phyloP scores from a whole-genome alignment of 495 filamentous ascomycete species.

The Talaromyces adpressus region DNA sequence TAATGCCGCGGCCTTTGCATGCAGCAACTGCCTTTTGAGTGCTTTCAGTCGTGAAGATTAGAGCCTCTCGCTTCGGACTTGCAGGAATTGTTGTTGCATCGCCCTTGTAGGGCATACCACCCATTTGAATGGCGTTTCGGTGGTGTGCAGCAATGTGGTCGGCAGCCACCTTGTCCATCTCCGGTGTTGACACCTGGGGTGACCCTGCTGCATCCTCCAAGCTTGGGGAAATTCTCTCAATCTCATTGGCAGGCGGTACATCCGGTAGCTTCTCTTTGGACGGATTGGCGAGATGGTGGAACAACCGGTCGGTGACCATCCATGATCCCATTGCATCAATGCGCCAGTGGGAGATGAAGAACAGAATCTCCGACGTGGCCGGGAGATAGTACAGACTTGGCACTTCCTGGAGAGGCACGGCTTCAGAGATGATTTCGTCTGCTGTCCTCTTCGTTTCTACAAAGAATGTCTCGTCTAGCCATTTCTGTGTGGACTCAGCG shows the following conservation, averaged over 20 bases:
- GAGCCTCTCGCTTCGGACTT: background rate
- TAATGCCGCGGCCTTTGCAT: slow-evolving; percentile 13
- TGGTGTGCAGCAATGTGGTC: slow-evolving; percentile 11
- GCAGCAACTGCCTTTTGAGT: slow-evolving; percentile 10
- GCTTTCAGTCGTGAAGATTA: slow-evolving; percentile 7
- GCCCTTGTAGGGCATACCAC: slow-evolving; percentile 13
- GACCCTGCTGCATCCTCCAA: background rate
- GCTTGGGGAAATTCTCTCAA: background rate
- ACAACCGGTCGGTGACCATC: slow-evolving; percentile 13
- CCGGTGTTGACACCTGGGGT: slow-evolving; percentile 3
- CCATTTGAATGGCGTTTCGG: slow-evolving; percentile 10
- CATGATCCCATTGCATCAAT: slow-evolving; percentile 18
- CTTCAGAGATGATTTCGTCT: background rate
- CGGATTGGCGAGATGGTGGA: slow-evolving; percentile 9
- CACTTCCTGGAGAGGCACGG: background rate
- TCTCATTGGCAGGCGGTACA: background rate
- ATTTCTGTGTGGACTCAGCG: background rate
- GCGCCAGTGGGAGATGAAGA: slow-evolving; percentile 19
- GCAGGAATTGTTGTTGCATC: background rate
- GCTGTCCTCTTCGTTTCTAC: slow-evolving; percentile 2
- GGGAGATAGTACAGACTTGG: slow-evolving; percentile 8
- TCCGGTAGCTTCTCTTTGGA: background rate
- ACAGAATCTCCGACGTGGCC: slow-evolving; percentile 10
- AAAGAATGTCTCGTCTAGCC: slow-evolving; percentile 2
- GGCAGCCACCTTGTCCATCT: slow-evolving; percentile 8